Evolutionary conservation across 345 rosid species (phyloP), one percentile per base, ranked within the genome.

Genomic region (Eucalyptus shirleyi): DNA sequence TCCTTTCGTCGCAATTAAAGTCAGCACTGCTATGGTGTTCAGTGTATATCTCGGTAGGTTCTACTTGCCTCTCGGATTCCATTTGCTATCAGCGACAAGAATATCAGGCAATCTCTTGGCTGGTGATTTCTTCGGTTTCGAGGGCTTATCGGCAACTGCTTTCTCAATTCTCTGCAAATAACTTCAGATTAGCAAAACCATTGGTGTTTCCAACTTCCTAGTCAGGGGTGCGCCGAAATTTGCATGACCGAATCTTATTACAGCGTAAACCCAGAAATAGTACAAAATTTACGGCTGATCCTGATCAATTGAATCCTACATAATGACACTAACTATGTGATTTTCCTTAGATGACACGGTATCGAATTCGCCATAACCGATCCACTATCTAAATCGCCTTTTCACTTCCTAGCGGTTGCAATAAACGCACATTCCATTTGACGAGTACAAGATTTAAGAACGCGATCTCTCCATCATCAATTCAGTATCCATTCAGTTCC

Each of bases 11-110:
- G 18, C 47, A 81, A 37, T 15, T 87, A 67, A 18, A 10, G 21
- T 50, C 47, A 56, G 67, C 32, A 5, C 13, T 44, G 69, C 45
- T 14, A 83, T 47, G 23, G 87, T 40, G 26, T 14, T 19, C 53
- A 34, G 37, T 65, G 37, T 23, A 28, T 14, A 37, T 56, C 47
- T 5, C 13, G 12, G 45, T 14, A 49, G 50, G 82, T 18, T 86
- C 44, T 7, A 53, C 51, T 56, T 92, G 91, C 99, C 99, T 93
- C 67, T 95, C 5, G 96, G 99, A 87, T 95, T 92, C 98, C 98
- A 97, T 55, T 89, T 90, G 30, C 88, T 88, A 85, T 94, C 91
- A 17, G 87, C 89, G 7, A 86, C 65, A 32, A 91, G 90, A 90
- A 90, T 86, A 87, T 90, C 88, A 8, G 89, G 89, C 72, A 92